Evolutionary conservation across 2,329 filamentous ascomycete species (phyloP).

Genomic region (Trichophaea hybrida): DNA sequence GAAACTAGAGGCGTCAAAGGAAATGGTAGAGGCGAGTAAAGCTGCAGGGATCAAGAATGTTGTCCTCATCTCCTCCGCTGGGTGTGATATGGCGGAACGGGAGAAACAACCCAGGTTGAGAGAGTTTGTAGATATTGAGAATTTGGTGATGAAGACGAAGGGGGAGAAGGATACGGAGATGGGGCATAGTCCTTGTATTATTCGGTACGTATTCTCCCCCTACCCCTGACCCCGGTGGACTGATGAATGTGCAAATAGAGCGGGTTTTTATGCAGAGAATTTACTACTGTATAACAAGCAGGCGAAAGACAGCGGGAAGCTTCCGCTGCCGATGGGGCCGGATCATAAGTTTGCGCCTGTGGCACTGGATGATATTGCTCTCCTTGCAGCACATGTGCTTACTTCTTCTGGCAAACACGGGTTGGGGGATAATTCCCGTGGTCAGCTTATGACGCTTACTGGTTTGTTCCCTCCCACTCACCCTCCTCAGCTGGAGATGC

Average conservation of each 20-base stretch:
- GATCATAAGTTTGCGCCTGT: conserved; percentile 40
- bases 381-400: conserved; percentile 38
- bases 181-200: conserved; percentile 36
- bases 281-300: conserved; percentile 37
- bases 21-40: conserved; percentile 36
- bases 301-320: conserved; percentile 34
- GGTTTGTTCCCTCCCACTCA: conserved; percentile 28
- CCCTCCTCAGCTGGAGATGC: background rate
- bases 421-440: conserved; percentile 38
- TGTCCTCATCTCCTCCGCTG: conserved; percentile 37
- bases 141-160: conserved; percentile 34
- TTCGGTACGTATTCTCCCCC: conserved; percentile 30
- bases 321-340: conserved; percentile 37
- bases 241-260: conserved; percentile 28
- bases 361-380: conserved; percentile 37
- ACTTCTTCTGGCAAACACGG: conserved; percentile 37
- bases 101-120: conserved; percentile 38
- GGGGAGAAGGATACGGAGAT: conserved; percentile 32
- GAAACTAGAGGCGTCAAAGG: conserved; percentile 36
- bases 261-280: conserved; percentile 41
- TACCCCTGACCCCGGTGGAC: background rate
- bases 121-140: conserved; percentile 40
- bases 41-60: conserved; percentile 36
- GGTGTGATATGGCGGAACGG: conserved; percentile 39
- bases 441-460: conserved; percentile 40